These are phyloP conservation scores for Neonectria hederae DNA, from an alignment of 2,329 filamentous ascomycete genomes.

Conservation along the genomic window DNA sequence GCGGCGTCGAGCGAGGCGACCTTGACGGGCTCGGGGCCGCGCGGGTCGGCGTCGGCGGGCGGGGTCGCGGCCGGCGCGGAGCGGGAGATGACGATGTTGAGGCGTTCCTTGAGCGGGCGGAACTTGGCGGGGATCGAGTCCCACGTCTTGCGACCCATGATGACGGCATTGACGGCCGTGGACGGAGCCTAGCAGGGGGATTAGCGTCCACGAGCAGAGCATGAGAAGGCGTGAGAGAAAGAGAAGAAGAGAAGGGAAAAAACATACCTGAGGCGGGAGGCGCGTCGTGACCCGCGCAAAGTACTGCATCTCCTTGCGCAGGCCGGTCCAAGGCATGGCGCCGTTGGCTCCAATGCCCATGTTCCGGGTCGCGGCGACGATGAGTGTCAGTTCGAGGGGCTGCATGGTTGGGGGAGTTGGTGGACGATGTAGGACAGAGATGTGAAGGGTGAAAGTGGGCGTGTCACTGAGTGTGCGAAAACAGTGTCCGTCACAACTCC, in stretches of 20 bases:
- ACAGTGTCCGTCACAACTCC: neutral
- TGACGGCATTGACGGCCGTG: conserved; percentile 73
- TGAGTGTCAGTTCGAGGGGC: conserved; percentile 77
- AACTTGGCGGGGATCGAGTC: conserved; percentile 84
- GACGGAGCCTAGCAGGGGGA: conserved; percentile 42
- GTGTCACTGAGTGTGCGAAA: neutral
- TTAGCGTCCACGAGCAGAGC: neutral
- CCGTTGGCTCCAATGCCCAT: conserved; percentile 89
- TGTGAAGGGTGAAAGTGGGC: conserved; percentile 6
- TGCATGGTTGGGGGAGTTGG: conserved; percentile 42
- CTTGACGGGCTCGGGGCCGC: conserved; percentile 60
- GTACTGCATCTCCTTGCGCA: conserved; percentile 93
- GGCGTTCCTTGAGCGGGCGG: conserved; percentile 79
- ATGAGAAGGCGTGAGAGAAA: neutral
- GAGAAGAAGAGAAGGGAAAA: neutral
- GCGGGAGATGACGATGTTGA: conserved; percentile 84
- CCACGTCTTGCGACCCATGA: conserved; percentile 99
- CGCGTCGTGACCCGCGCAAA: conserved; percentile 90
- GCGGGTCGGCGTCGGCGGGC: conserved; percentile 17
- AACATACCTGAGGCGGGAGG: conserved; percentile 54
- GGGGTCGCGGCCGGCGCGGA: conserved; percentile 45
- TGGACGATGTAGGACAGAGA: conserved; percentile 7
- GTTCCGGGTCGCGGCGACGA: conserved; percentile 89
- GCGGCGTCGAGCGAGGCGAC: conserved; percentile 68
- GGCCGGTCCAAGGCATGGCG: conserved; percentile 85